phyloP scores from a whole-genome alignment of 2,329 filamentous ascomycete species.

The Alternaria longipes region DNA sequence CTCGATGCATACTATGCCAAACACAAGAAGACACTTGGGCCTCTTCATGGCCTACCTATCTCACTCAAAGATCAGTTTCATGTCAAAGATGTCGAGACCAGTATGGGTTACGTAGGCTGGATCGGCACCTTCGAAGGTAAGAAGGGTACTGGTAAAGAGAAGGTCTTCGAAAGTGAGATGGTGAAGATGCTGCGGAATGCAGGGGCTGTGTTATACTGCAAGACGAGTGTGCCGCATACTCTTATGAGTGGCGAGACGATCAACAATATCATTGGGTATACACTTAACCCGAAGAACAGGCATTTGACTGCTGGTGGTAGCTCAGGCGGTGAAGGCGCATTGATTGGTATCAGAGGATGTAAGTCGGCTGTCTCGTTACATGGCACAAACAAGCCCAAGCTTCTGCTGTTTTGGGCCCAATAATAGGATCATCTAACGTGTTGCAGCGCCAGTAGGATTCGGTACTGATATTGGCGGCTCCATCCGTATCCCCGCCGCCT shows the following conservation, averaged over 20 bases:
- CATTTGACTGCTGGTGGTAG: conserved; percentile 64
- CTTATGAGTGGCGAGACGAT: conserved; percentile 68
- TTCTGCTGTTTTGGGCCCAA: neutral
- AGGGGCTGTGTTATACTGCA: conserved; percentile 66
- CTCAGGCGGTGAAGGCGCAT: conserved; percentile 68
- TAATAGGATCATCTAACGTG: conserved; percentile 3
- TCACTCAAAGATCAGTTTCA: conserved; percentile 62
- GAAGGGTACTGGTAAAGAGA: conserved; percentile 61
- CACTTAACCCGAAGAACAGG: conserved; percentile 66
- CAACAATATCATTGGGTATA: conserved; percentile 69
- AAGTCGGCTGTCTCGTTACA: neutral
- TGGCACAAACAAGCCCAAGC: neutral
- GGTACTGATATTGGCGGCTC: conserved; percentile 67
- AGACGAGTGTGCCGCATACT: conserved; percentile 67
- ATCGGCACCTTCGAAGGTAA: conserved; percentile 69
- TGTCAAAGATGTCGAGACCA: conserved; percentile 57
- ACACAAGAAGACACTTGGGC: conserved; percentile 50
- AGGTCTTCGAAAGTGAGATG: conserved; percentile 66
- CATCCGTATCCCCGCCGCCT: conserved; percentile 66
- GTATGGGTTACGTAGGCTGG: conserved; percentile 72
- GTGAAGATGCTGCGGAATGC: conserved; percentile 63
- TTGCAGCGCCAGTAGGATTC: conserved; percentile 59
- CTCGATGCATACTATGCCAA: conserved; percentile 53
- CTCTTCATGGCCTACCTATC: conserved; percentile 58
- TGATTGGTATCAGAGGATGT: conserved; percentile 65